Evolutionary conservation across 163 green algal species (phyloP), one percentile per base, ranked within the genome.

Genomic region (Scenedesmus sp.): DNA sequence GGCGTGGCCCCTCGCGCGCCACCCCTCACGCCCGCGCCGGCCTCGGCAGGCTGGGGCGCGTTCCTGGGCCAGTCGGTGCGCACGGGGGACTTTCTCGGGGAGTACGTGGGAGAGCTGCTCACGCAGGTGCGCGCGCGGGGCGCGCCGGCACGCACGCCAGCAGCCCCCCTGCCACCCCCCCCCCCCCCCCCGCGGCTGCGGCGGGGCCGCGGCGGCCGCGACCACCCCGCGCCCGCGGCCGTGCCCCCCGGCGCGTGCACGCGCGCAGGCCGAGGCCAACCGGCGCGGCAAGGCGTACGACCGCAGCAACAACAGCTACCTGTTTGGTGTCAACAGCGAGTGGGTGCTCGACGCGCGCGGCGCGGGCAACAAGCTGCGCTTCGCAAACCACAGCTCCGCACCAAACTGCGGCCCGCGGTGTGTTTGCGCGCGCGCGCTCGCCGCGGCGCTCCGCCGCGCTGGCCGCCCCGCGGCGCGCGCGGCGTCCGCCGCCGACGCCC

Each of bases 51-150:
- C 53, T 98, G 93, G 94, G 94, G 94, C 18, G 84, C 90, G 14
- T 98, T 97, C 66, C 45, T 95, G 69, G 80, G 86, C 53, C 82
- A 90, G 60, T 60, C 64, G 5, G 89, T 85, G 11, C 36, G 31
- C 10, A 92, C 93, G 70, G 89, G 92, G 34, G 92, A 97, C 50
- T 95, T 94, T 75, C 64, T 98, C 42, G 93, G 94, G 2, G 94
- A 98, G 85, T 98, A 98, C 85, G 93, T 88, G 1, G 95, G 95
- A 2, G 94, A 98, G 87, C 75, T 98, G n/a, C 94, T 98, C 63
- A 83, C 80, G 11, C 80, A n/a, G n/a, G n/a, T n/a, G n/a, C n/a
- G n/a, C n/a, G n/a, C n/a, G n/a, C n/a, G n/a, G n/a, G n/a, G n/a
- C n/a, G n/a, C n/a, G n/a, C 80, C 62, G 72, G 77, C 20, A 24